Percentiles rank a stretch among this genome's conserved stretches.
Conservation (phyloP, 148 eudicot genomes). For the Vaccinium vitisidaea region DNA sequence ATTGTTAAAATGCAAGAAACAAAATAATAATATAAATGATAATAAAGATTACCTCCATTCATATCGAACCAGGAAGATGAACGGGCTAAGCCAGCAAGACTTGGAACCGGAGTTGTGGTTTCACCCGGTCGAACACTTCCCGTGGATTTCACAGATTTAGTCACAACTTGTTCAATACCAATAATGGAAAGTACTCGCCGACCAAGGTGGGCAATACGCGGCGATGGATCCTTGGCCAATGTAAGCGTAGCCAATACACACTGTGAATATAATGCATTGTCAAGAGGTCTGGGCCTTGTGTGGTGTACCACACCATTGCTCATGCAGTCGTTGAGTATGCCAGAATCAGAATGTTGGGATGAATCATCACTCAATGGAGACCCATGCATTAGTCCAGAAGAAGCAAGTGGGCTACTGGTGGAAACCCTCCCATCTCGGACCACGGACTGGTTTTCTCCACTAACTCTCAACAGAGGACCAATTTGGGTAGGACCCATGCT, state of each 20-base stretch:
- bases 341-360: slow-evolving; percentile 91
- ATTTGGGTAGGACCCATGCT: slow-evolving; percentile 63
- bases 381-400: slow-evolving; percentile 82
- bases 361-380: slow-evolving; percentile 94
- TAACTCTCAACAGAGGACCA: slow-evolving; percentile 64
- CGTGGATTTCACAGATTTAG: slow-evolving; percentile 59
- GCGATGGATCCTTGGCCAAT: slow-evolving; percentile 92
- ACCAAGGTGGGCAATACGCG: slow-evolving; percentile 80
- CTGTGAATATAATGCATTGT: slow-evolving; percentile 64
- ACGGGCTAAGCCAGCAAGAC: slow-evolving; percentile 81
- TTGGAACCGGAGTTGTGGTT: slow-evolving; percentile 39
- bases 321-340: slow-evolving; percentile 47
- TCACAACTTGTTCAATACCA: slow-evolving; percentile 86
- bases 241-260: slow-evolving; percentile 75
- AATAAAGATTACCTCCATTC: slow-evolving; percentile 58
- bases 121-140: slow-evolving; percentile 49
- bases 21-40: background rate
- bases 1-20: slow-evolving; percentile 13
- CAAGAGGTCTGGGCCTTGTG: slow-evolving; percentile 62
- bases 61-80: slow-evolving; percentile 95
- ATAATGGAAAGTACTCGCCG: slow-evolving; percentile 71
- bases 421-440: slow-evolving; percentile 80
- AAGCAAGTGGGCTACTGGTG: slow-evolving; percentile 78
- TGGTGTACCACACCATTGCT: slow-evolving; percentile 64
- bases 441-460: slow-evolving; percentile 54